phyloP scores from a whole-genome alignment of 148 eudicot genomes.

The Chenopodium formosanum region DNA sequence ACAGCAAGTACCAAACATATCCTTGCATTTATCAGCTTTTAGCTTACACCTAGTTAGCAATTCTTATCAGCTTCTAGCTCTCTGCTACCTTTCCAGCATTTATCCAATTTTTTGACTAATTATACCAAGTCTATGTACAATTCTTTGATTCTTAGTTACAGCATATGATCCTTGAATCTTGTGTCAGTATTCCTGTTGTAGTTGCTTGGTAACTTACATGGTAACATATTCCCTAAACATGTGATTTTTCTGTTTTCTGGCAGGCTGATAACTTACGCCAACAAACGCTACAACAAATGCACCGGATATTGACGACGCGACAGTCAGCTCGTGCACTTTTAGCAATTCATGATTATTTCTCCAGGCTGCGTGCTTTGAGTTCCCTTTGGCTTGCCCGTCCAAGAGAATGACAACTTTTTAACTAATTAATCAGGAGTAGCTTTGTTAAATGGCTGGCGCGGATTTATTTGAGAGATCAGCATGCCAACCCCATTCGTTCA shows the following conservation, averaged over 20 bases:
- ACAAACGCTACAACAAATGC: constrained; percentile 56
- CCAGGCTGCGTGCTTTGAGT: constrained; percentile 51
- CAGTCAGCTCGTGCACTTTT: constrained; percentile 55
- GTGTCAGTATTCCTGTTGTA: neutral
- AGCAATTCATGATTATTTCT: constrained; percentile 52
- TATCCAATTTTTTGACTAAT: no score
- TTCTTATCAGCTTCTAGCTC: no score
- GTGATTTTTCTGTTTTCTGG: neutral
- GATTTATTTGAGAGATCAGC: constrained; percentile 6
- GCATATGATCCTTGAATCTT: neutral
- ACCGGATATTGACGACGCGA: constrained; percentile 41
- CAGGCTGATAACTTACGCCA: constrained; percentile 53
- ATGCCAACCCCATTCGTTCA: constrained; percentile 11
- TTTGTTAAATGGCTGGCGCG: constrained; percentile 16
- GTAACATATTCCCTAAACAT: neutral
- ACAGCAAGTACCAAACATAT: no score
- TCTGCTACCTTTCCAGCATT: no score
- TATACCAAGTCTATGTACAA: no score
- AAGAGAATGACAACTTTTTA: constrained; percentile 35
- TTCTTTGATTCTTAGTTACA: no score
- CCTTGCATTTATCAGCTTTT: no score
- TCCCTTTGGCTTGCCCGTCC: constrained; percentile 57
- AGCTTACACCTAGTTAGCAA: no score
- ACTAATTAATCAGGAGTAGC: constrained; percentile 25
- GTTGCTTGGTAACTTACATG: neutral